Percentiles rank a stretch among this genome's conserved stretches.
These are phyloP conservation scores for Protomyces gravidus DNA, from an alignment of 1,139 yeast genomes.

Conservation along the genomic window DNA sequence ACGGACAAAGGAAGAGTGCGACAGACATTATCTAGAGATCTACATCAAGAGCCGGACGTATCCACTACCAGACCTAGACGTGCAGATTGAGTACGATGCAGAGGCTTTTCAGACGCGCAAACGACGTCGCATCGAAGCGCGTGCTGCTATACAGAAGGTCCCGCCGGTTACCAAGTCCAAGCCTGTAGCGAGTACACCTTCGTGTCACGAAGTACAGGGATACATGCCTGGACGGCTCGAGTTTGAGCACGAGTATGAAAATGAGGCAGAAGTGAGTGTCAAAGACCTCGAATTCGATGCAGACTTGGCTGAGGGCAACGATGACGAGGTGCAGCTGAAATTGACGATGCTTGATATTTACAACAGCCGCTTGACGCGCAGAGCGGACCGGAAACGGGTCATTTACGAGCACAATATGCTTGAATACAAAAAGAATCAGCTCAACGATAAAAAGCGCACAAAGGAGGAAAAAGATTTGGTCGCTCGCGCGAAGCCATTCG, in stretches of 20 bases:
- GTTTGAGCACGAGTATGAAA: conserved; percentile 92
- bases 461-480: conserved; percentile 85
- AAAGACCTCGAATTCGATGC: conserved; percentile 95
- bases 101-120: conserved; percentile 65
- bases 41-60: conserved; percentile 67
- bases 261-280: conserved; percentile 89
- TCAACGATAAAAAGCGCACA: conserved; percentile 69
- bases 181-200: conserved; percentile 86
- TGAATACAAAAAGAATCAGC: conserved; percentile 77
- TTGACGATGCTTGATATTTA: conserved; percentile 82
- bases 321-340: conserved; percentile 82
- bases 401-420: conserved; percentile 70
- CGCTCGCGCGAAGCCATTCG: conserved; percentile 71
- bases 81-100: conserved; percentile 63
- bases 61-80: conserved; percentile 64
- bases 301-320: conserved; percentile 59
- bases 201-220: conserved; percentile 95
- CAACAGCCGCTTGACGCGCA: conserved; percentile 77
- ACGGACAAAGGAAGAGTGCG: conserved; percentile 85
- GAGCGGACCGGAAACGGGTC: conserved; percentile 87
- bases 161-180: conserved; percentile 68
- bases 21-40: conserved; percentile 66
- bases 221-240: conserved; percentile 98
- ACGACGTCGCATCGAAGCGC: conserved; percentile 64
- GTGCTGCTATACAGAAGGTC: conserved; percentile 51